phyloP scores from a whole-genome alignment of 305 asterid species.

The Fraxinus xanthoxyloides region DNA sequence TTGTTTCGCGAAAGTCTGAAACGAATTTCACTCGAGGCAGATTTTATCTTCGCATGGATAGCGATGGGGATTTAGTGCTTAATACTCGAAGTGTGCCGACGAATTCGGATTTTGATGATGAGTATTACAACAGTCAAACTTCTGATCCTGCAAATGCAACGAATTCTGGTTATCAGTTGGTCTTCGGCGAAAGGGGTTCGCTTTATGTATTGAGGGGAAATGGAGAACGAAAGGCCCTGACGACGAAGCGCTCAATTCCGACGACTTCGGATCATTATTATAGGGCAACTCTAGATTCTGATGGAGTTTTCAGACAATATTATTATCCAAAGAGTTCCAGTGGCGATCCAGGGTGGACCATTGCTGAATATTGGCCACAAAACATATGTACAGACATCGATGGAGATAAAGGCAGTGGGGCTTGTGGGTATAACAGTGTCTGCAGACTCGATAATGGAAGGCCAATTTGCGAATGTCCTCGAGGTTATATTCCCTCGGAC shows the following conservation, averaged over 20 bases:
- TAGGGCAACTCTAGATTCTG: conserved; percentile 46
- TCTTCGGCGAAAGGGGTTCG: conserved; percentile 17
- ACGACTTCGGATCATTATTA: conserved; percentile 28
- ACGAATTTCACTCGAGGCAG: conserved; percentile 35
- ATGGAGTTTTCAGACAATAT: conserved; percentile 48
- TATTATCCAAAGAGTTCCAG: conserved; percentile 30
- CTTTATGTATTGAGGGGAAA: conserved; percentile 22
- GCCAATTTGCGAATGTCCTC: conserved; percentile 34
- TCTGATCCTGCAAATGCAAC: conserved; percentile 10
- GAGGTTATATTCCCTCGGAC: background rate
- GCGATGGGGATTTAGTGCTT: conserved; percentile 31
- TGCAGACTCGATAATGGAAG: conserved; percentile 30
- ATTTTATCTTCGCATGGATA: conserved; percentile 30
- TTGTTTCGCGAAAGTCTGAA: conserved; percentile 28
- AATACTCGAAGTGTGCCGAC: conserved; percentile 25
- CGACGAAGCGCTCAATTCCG: background rate
- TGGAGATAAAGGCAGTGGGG: conserved; percentile 38
- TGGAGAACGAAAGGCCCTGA: background rate
- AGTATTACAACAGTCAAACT: conserved; percentile 26
- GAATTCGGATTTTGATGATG: conserved; percentile 19
- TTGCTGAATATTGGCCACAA: conserved; percentile 29
- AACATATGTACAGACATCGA: conserved; percentile 28
- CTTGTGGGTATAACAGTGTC: conserved; percentile 59
- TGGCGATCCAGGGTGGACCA: conserved; percentile 31
- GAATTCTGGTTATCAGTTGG: conserved; percentile 22